Base-by-base conservation (phyloP, 2,329 filamentous ascomycete species). In the Fusarium nanum region DNA sequence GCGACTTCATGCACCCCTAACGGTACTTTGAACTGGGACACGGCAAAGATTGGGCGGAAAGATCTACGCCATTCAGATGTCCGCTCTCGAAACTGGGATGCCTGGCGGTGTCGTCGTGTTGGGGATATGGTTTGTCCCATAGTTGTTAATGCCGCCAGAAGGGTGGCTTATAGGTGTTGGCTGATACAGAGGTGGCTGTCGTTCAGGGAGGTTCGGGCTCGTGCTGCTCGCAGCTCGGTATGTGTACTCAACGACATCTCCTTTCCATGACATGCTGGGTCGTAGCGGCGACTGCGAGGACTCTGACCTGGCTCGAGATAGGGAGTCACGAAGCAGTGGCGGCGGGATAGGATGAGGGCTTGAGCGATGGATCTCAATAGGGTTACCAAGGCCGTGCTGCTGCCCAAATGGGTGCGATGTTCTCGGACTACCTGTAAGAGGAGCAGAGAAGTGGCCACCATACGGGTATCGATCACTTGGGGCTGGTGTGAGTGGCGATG, bases 181-280 rank as follows among this genome's bases (percentile, higher is more conserved):
- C 56, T 84, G 84, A 62, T 88, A 89, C 32, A 85, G 71, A 28
- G 85, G 81, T 46, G 82, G 81, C 37, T 86, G 84, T 52, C 86
- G 80, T 42, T 82, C 81, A 45, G 79, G 78, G 37, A 85, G 78
- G 52, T 80, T 81, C 6, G 87, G 83, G 72, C 84, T 87, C 9
- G 78, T 75, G 58, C 81, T 82, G 59, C 81, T 82, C 11, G 80
- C 79, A 18, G 78, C 80, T 48, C 84, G 81, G 72, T 87, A 89
- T 13, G 81, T 83, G 74, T 89, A 90, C 72, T 89, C 87, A 60
- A 89, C 83, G 2, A 85, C 81, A 65, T 88, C 86, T 16, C 86
- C 85, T 76, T 89, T 89, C 88, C 88, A 90, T 14, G 87, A 86
- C 85, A 89, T 87, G 74, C 85, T 87, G 12, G 87, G 83, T 37